Conservation (phyloP, 805 yeast species). For the Pichia nakasei region DNA sequence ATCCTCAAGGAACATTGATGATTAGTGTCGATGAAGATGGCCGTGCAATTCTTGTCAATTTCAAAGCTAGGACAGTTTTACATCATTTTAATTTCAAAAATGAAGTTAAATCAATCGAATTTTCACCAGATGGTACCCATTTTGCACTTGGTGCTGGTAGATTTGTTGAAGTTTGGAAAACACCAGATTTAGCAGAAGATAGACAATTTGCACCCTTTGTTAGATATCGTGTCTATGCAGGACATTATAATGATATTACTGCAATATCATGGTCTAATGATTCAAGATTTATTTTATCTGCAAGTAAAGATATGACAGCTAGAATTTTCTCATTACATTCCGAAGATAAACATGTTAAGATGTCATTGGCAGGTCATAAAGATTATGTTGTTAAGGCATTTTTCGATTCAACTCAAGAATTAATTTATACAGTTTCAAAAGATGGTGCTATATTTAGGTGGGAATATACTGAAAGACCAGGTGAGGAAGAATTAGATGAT, state of each 20-base stretch:
- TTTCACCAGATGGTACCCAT: conserved; percentile 80
- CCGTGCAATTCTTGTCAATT: conserved; percentile 85
- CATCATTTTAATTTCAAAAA: conserved; percentile 94
- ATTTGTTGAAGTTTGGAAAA: conserved; percentile 86
- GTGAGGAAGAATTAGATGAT: conserved; percentile 38
- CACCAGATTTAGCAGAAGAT: conserved; percentile 73
- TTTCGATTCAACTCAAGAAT: conserved; percentile 80
- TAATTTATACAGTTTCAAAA: conserved; percentile 81
- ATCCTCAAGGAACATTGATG: conserved; percentile 70
- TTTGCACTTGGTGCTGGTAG: conserved; percentile 83
- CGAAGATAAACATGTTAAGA: conserved; percentile 66
- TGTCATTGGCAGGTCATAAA: conserved; percentile 86
- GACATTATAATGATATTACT: conserved; percentile 78
- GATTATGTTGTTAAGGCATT: conserved; percentile 84
- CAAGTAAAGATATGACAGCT: conserved; percentile 86
- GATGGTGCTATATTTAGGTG: conserved; percentile 93
- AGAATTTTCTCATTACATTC: conserved; percentile 70
- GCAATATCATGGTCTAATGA: conserved; percentile 85
- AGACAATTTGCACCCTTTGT: conserved; percentile 95
- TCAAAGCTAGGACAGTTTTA: conserved; percentile 69
- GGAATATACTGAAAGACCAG: conserved; percentile 65
- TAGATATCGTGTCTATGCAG: conserved; percentile 82
- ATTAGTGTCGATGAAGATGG: conserved; percentile 87
- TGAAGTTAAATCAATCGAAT: conserved; percentile 60
- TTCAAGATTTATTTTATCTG: conserved; percentile 76